Conservation (phyloP, 1,284 basidiomycete species). For the Acaromyces ingoldii region DNA sequence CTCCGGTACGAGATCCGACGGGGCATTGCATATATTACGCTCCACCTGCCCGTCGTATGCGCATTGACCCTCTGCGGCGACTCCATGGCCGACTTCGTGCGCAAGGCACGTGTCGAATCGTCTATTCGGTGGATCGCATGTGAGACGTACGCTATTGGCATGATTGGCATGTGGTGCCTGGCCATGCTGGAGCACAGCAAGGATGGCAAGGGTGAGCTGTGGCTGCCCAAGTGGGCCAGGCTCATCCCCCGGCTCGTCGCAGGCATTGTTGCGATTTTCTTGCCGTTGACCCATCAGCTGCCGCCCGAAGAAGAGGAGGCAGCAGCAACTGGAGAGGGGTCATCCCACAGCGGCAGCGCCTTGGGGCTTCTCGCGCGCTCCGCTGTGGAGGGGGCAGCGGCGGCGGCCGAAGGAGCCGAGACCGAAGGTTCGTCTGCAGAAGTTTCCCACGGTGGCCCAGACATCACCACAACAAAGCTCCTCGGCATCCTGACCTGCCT, state of each 20-base stretch:
- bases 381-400: background rate
- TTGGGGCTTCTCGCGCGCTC: conserved; percentile 16
- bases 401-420: background rate
- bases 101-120: conserved; percentile 22
- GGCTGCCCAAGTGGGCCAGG: conserved; percentile 18
- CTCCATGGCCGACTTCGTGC: conserved; percentile 28
- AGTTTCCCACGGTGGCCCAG: background rate
- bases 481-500: conserved; percentile 24
- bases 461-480: conserved; percentile 13
- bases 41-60: conserved; percentile 32
- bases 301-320: background rate
- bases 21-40: conserved; percentile 20
- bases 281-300: conserved; percentile 28
- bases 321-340: too few relatives aligned
- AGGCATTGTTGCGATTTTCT: conserved; percentile 24
- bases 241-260: conserved; percentile 25
- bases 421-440: background rate
- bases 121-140: conserved; percentile 33
- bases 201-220: conserved; percentile 30
- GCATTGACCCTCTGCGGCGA: conserved; percentile 40
- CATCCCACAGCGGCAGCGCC: too few relatives aligned
- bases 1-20: conserved; percentile 14
- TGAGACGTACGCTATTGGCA: conserved; percentile 26
- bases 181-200: conserved; percentile 32
- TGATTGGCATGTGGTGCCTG: conserved; percentile 23